Evolutionary conservation across 169 alveolate genomes (phyloP).

Genomic region (Plasmodium sp.): DNA sequence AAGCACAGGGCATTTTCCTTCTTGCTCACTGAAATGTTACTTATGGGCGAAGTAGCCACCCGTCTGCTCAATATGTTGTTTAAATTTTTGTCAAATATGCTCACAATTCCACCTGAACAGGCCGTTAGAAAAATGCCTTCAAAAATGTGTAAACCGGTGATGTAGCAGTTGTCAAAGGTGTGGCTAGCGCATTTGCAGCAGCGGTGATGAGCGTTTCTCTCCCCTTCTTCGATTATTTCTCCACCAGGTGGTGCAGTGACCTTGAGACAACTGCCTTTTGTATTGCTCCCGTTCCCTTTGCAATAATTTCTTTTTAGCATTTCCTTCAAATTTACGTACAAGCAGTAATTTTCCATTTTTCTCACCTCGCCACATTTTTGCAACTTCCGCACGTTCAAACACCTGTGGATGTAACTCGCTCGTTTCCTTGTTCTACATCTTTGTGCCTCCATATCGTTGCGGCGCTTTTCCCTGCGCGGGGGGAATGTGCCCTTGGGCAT

Average conservation of each 20-base stretch:
- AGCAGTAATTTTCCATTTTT: constrained; percentile 29
- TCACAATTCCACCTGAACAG: constrained; percentile 61
- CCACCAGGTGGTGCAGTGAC: not conserved
- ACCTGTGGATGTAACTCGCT: constrained; percentile 27
- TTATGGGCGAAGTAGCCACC: not conserved
- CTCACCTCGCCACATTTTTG: constrained; percentile 13
- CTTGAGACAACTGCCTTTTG: not conserved
- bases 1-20: constrained; percentile 41
- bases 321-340: constrained; percentile 44
- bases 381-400: constrained; percentile 31
- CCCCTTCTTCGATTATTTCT: not conserved
- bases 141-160: constrained; percentile 38
- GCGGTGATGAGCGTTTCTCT: not conserved
- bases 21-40: constrained; percentile 25
- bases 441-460: not conserved
- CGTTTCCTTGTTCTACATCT: constrained; percentile 27
- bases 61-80: constrained; percentile 23
- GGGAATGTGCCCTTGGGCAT: not conserved
- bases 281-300: not conserved
- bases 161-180: not conserved
- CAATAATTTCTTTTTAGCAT: not conserved
- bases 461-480: not conserved
- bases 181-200: not conserved
- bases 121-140: constrained; percentile 28
- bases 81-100: constrained; percentile 18